Evolutionary conservation across 2,329 filamentous ascomycete genomes (phyloP).

Genomic region (Chaetomium olivaceum): DNA sequence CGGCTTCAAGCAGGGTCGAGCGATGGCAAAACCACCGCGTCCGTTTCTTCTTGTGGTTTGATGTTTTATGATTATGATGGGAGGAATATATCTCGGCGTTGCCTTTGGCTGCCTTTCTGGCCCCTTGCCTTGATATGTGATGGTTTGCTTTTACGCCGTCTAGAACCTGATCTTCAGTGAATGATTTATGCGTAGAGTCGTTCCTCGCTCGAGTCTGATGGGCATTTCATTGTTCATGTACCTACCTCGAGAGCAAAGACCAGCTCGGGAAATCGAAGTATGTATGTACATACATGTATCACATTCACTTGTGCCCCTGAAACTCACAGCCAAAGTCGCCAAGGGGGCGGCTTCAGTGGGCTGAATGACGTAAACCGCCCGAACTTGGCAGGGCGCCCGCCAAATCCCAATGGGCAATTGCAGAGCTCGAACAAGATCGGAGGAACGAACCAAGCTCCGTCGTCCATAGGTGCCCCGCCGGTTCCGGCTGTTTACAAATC

Average conservation of each 20-base stretch:
- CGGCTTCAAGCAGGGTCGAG: conserved; percentile 12
- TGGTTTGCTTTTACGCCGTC: neutral
- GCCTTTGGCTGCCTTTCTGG: conserved; percentile 4
- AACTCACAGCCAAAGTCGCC: conserved; percentile 1
- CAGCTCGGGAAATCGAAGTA: too few species aligned
- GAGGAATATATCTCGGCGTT: conserved; percentile 14
- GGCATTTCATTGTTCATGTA: too few species aligned
- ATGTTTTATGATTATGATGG: conserved; percentile 19
- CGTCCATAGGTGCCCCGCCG: neutral
- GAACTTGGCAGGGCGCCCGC: conserved; percentile 7
- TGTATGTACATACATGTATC: too few species aligned
- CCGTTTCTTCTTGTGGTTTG: conserved; percentile 10
- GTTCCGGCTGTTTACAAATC: conserved; percentile 21
- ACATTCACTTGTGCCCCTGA: neutral
- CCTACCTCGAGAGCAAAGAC: neutral
- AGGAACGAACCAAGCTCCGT: neutral
- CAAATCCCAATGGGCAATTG: conserved; percentile 9
- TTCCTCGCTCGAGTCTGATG: too few species aligned
- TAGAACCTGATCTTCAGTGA: neutral
- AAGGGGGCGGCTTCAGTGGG: conserved; percentile 8
- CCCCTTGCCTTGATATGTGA: neutral
- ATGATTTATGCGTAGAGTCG: neutral
- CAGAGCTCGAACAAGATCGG: neutral
- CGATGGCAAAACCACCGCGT: conserved; percentile 16
- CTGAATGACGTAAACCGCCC: conserved; percentile 25